Evolutionary conservation across 768 basidiomycete species (phyloP).

Genomic region (Amanita rubescens): DNA sequence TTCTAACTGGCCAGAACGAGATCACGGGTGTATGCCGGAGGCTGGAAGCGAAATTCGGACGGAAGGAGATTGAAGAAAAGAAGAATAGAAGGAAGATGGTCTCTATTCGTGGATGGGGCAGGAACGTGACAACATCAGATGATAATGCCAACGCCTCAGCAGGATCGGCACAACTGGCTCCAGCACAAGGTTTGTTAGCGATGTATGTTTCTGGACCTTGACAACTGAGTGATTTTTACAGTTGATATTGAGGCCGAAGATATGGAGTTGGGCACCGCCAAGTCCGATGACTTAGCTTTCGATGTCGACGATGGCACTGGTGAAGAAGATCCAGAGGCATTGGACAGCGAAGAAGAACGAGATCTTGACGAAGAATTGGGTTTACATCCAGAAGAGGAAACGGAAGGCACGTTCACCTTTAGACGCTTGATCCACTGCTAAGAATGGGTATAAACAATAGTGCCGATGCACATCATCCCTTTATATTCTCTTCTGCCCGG

Average conservation of each 20-base stretch:
- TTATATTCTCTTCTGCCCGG: conserved; percentile 89
- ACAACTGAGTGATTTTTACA: conserved; percentile 16
- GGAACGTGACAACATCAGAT: not conserved
- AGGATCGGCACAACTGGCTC: conserved; percentile 21
- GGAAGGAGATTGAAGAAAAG: conserved; percentile 52
- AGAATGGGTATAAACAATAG: conserved; percentile 30
- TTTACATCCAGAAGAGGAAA: conserved; percentile 49
- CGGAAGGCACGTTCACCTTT: conserved; percentile 43
- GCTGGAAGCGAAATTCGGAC: conserved; percentile 71
- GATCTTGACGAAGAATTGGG: conserved; percentile 47
- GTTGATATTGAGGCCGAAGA: conserved; percentile 81
- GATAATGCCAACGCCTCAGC: not conserved
- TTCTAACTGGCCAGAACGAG: conserved; percentile 95
- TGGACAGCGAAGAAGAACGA: conserved; percentile 69
- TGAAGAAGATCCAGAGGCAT: conserved; percentile 68
- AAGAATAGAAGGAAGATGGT: conserved; percentile 23
- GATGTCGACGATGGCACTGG: conserved; percentile 62
- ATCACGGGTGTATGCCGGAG: conserved; percentile 79
- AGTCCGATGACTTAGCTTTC: conserved; percentile 46
- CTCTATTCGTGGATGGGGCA: not conserved
- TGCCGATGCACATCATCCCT: conserved; percentile 90
- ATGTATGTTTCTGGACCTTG: not conserved
- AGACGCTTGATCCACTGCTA: conserved; percentile 3
- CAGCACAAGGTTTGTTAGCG: conserved; percentile 38
- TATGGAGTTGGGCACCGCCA: conserved; percentile 52